Evolutionary conservation across 352 stramenopile species (phyloP), one percentile per base, ranked within the genome.

Genomic region (Phytophthora ramorum): DNA sequence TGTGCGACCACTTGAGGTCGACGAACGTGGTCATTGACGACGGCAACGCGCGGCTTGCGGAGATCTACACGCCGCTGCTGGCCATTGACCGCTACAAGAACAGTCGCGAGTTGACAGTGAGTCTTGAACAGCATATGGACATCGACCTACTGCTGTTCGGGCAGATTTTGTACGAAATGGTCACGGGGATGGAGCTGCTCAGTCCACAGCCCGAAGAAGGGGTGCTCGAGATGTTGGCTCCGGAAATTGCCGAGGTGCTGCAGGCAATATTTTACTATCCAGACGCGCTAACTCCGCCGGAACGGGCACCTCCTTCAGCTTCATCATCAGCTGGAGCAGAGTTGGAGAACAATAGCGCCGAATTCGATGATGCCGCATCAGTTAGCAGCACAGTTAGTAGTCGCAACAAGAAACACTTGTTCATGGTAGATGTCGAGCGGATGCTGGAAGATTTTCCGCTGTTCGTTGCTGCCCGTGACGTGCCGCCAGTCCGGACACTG

Each of bases 131-230:
- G 17, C 67, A 81, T 19, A 81, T 91, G 35, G 84, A 89, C 59
- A 70, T 92, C 20, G 86, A 94, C 55, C 10, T 92, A 26, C 71
- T 93, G 19, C 64, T 90, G 0, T 89, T 92, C 57, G 83, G 85
- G 6, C 83, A 90, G 8, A 69, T 91, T 28, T 48, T 93, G 50
- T 93, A 91, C 49, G 85, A 93, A 49, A 92, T 93, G 85, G 83
- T 79, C 0, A 91, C 81, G 3, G 85, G 85, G 1, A 65, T 76
- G 71, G 83, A 91, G 62, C 66, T 93, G 1, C 20, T 70, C 16
- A 69, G 68, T 16, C 51, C 75, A 2, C 56, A 69, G 37, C 85
- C 85, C 1, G 76, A 86, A 13, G 69, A 79, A 58, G 54, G 52
- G 17, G 78, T 91, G 20, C 54, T 93, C 0, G 66, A 87, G 28